Conservation (phyloP, 2,329 filamentous ascomycete genomes). For the Parastagonospora avenae region DNA sequence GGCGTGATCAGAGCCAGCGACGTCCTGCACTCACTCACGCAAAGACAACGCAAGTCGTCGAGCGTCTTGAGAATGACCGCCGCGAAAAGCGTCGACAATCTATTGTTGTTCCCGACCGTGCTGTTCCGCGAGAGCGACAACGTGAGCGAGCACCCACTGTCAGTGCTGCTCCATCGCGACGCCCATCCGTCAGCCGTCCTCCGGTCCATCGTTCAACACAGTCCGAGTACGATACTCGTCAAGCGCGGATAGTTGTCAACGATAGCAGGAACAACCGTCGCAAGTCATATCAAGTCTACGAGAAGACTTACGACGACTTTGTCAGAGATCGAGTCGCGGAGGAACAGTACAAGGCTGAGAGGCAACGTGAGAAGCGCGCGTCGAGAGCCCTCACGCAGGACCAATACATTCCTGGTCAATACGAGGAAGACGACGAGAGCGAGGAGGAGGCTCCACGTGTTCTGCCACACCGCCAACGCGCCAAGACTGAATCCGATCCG, state of each 20-base stretch:
- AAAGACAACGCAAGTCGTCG: slow-evolving; percentile 29
- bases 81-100: slow-evolving; percentile 16
- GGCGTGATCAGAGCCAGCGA: slow-evolving; percentile 11
- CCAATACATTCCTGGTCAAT: slow-evolving; percentile 14
- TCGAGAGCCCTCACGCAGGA: slow-evolving; percentile 15
- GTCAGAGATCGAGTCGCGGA: slow-evolving; percentile 6
- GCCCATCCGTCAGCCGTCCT: slow-evolving; percentile 36
- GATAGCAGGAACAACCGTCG: slow-evolving; percentile 27
- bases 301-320: slow-evolving; percentile 19
- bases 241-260: slow-evolving; percentile 36
- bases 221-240: slow-evolving; percentile 32
- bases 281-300: slow-evolving; percentile 36
- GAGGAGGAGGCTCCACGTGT: slow-evolving; percentile 7
- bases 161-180: slow-evolving; percentile 25
- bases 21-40: slow-evolving; percentile 35
- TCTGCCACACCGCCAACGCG: slow-evolving; percentile 22
- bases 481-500: slow-evolving; percentile 25
- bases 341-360: slow-evolving; percentile 8
- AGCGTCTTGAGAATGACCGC: slow-evolving; percentile 2
- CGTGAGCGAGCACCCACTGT: slow-evolving; percentile 16
- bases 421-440: slow-evolving; percentile 23
- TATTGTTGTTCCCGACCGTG: slow-evolving; percentile 19
- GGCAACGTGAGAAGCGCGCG: slow-evolving; percentile 17
- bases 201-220: slow-evolving; percentile 41
- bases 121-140: slow-evolving; percentile 18